Base-by-base conservation (phyloP, 345 rosid genomes). In the Microthlaspi erraticum region DNA sequence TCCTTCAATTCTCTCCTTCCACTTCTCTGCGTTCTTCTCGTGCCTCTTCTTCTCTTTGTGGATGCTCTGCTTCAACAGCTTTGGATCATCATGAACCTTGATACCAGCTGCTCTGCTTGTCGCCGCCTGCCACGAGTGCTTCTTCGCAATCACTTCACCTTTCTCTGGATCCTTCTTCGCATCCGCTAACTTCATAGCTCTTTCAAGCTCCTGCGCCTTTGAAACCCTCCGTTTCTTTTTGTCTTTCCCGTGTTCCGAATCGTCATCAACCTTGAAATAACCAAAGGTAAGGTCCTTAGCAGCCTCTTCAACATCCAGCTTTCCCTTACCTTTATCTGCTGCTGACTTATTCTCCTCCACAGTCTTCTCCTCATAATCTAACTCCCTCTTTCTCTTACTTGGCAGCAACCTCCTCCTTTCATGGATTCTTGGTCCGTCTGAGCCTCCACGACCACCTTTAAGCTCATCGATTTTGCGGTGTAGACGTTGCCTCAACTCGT, bases 81-180 rank as follows among this genome's bases (percentile, higher is more conserved):
- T 86, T 2, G 97, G 96, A 52, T 91, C 84, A 72, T 94, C 96
- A 41, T 91, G 96, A 68, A 94, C 84, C 79, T 91, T 94, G 5
- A 82, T 32, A 48, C 97, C 97, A 0, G 87, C 83, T 66, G 98
- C 97, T 80, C 94, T 89, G 50, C 78, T 82, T 34, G 86, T 71
- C 7, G 97, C 97, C 16, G 97, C 81, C 38, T 78, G 73, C 97
- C 96, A 93, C 0, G 91, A 83, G 59, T 82, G 88, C 77, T 88
- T 87, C 79, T 75, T 83, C 17, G 84, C 73, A 18, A 86, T 59
- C 16, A 57, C 63, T 66, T 81, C 87, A 10, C 96, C 98, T 80
- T 87, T 88, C 64, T 78, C 88, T 1, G 93, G 95, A 59, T 94
- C 93, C 60, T 83, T 85, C 89, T 87, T 89, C 0, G 80, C 86